phyloP scores from a whole-genome alignment of 345 rosid genomes.

The Adansonia digitata region DNA sequence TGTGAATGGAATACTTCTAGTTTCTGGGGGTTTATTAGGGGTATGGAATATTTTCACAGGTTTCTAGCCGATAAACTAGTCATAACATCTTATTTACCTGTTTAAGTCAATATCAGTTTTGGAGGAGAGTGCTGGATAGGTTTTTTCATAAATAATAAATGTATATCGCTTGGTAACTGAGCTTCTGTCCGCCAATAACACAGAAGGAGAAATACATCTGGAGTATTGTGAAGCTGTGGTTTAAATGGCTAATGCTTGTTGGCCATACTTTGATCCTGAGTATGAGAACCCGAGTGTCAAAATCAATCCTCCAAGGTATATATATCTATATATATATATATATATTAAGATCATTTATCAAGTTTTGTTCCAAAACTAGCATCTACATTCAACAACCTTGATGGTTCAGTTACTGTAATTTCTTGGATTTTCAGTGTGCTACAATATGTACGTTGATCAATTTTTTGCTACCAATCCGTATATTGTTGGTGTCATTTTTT shows the following conservation, averaged over 20 bases:
- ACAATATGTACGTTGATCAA: neutral
- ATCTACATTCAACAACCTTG: neutral
- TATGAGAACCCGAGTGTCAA: conserved; percentile 81
- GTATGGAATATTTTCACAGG: neutral
- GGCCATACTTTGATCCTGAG: conserved; percentile 96
- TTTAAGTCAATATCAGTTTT: neutral
- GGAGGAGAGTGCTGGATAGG: neutral
- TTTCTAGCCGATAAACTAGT: neutral
- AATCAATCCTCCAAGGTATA: conserved; percentile 94
- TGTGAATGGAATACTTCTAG: neutral
- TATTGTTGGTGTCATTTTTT: neutral
- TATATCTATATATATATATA: neutral
- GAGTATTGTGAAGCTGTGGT: conserved; percentile 6
- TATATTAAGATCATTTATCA: neutral
- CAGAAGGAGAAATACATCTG: conserved; percentile 10
- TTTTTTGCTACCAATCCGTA: neutral
- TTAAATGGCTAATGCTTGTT: conserved; percentile 67
- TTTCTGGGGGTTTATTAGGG: neutral
- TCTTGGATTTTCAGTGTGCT: conserved; percentile 3
- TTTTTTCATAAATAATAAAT: neutral
- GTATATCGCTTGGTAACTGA: neutral
- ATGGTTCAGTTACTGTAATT: neutral
- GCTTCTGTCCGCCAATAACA: neutral
- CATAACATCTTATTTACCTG: neutral
- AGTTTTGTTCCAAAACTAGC: neutral